Evolutionary conservation across 176 grass and related monocot species (phyloP).

Genomic region (Lolium rigidum): DNA sequence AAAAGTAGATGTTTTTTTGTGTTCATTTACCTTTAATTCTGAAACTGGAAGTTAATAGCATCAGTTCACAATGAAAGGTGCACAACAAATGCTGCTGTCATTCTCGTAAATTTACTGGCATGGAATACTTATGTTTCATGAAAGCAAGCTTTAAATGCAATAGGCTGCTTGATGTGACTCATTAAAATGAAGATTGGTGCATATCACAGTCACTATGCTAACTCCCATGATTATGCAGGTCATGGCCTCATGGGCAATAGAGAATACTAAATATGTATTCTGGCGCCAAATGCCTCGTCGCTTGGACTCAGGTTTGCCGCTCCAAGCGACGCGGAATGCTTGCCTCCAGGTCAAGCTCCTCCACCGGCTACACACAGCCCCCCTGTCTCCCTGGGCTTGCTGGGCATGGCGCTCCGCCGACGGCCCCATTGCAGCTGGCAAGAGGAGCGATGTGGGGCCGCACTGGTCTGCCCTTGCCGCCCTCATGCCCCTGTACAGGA

Average conservation of each 20-base stretch:
- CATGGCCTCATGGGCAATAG: constrained; percentile 28
- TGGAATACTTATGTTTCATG: background rate
- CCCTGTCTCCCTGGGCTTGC: too few species aligned
- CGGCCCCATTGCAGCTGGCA: too few species aligned
- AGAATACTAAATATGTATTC: constrained; percentile 5
- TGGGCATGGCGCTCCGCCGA: too few species aligned
- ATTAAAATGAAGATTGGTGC: constrained; percentile 8
- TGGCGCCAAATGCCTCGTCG: too few species aligned
- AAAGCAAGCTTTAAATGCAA: constrained; percentile 27
- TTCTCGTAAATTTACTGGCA: constrained; percentile 22
- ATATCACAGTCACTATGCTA: constrained; percentile 16
- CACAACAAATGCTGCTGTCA: constrained; percentile 3
- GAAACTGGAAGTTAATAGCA: background rate
- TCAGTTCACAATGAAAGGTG: background rate
- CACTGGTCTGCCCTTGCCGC: too few species aligned
- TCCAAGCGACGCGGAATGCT: too few species aligned
- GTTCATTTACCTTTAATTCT: background rate
- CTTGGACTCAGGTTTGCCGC: too few species aligned
- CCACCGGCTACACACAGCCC: too few species aligned
- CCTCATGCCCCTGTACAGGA: too few species aligned
- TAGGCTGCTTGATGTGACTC: constrained; percentile 12
- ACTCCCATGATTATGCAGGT: constrained; percentile 26
- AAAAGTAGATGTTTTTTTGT: background rate
- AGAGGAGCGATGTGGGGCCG: too few species aligned
- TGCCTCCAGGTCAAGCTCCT: too few species aligned